Evolutionary conservation across 805 yeast species (phyloP).

Genomic region (Pichia cephalocereana): DNA sequence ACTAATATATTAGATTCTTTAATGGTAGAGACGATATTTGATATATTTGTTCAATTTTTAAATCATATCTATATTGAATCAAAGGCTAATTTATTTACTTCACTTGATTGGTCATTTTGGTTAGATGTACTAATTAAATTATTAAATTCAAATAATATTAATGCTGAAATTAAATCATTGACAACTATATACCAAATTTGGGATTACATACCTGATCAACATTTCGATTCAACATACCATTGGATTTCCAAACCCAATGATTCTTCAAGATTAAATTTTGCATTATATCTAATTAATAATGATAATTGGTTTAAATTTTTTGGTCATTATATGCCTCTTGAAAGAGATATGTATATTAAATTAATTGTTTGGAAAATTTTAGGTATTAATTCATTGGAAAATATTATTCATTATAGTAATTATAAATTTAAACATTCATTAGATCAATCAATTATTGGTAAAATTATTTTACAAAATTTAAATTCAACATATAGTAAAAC

Average conservation of each 20-base stretch:
- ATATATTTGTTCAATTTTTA: constrained; percentile 17
- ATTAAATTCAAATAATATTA: constrained; percentile 55
- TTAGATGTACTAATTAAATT: constrained; percentile 45
- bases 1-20: constrained; percentile 18
- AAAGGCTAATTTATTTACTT: constrained; percentile 3
- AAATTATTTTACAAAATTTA: constrained; percentile 26
- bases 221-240: not conserved
- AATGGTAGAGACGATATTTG: constrained; percentile 18
- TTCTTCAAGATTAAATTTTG: constrained; percentile 39
- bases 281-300: constrained; percentile 44
- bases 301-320: constrained; percentile 48
- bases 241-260: constrained; percentile 33
- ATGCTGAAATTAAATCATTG: constrained; percentile 51
- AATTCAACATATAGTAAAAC: constrained; percentile 19
- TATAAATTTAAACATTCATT: constrained; percentile 13
- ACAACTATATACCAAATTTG: constrained; percentile 66
- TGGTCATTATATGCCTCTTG: constrained; percentile 74
- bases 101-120: constrained; percentile 74
- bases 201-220: constrained; percentile 47
- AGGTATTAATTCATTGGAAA: constrained; percentile 23
- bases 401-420: constrained; percentile 1
- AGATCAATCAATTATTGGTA: constrained; percentile 8
- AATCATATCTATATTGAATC: constrained; percentile 13
- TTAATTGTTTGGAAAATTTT: constrained; percentile 56
- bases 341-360: constrained; percentile 59